phyloP scores from a whole-genome alignment of 345 rosid genomes.

The Lepidium didymum region DNA sequence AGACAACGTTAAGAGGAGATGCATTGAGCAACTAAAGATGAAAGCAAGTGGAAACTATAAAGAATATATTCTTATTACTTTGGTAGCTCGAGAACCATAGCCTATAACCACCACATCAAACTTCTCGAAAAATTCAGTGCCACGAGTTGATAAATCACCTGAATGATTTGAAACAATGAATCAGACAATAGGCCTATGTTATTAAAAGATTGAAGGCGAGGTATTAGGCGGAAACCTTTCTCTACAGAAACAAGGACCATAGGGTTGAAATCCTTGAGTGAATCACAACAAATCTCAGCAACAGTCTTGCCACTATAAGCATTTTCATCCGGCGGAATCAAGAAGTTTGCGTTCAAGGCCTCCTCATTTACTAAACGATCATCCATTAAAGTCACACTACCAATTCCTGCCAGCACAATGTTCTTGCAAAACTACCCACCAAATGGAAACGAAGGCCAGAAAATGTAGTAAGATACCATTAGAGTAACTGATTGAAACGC shows the following conservation, averaged over 20 bases:
- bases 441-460: background rate
- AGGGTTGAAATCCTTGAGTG: constrained; percentile 83
- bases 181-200: background rate
- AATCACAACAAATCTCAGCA: constrained; percentile 79
- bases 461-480: background rate
- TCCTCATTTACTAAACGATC: constrained; percentile 56
- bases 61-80: constrained; percentile 34
- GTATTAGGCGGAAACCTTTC: constrained; percentile 42
- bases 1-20: background rate
- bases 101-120: constrained; percentile 76
- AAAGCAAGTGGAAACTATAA: background rate
- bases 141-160: constrained; percentile 68
- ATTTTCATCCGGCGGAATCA: constrained; percentile 60
- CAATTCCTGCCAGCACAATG: constrained; percentile 90
- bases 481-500: background rate
- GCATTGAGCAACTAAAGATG: background rate
- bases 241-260: constrained; percentile 82
- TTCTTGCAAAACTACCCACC: constrained; percentile 86
- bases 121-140: constrained; percentile 51
- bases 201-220: background rate
- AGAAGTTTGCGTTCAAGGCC: constrained; percentile 62
- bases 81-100: constrained; percentile 51
- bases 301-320: constrained; percentile 48
- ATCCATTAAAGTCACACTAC: constrained; percentile 80
- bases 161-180: constrained; percentile 5